phyloP scores from a whole-genome alignment of 345 rosid genomes.

The Psidium guajava region DNA sequence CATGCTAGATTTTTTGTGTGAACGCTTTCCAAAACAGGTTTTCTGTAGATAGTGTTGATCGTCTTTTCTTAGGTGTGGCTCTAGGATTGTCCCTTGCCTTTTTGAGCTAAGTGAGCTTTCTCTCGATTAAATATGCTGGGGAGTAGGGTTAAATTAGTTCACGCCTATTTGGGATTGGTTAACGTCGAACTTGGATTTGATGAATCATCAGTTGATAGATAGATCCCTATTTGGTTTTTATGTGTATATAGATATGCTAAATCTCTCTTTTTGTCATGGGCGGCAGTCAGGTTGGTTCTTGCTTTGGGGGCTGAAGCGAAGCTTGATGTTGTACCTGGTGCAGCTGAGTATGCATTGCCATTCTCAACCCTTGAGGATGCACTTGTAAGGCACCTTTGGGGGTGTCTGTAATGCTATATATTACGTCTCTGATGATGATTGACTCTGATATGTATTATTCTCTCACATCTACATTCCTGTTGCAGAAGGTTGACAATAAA shows the following conservation, averaged over 20 bases:
- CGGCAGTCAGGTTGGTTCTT: conserved; percentile 99
- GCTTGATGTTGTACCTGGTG: conserved; percentile 81
- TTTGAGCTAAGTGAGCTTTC: not conserved
- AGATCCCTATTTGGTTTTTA: not conserved
- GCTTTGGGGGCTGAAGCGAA: conserved; percentile 93
- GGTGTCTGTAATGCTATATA: not conserved
- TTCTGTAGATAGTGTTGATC: not conserved
- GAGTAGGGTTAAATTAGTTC: not conserved
- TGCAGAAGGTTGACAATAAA: conserved; percentile 64
- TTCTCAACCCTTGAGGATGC: conserved; percentile 87
- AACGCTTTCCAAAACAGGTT: not conserved
- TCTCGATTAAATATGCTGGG: not conserved
- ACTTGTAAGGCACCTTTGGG: conserved; percentile 32
- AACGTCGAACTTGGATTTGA: not conserved
- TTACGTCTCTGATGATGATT: not conserved
- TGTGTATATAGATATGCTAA: not conserved
- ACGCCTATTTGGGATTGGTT: not conserved
- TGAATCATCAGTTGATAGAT: not conserved
- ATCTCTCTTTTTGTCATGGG: conserved; percentile 34
- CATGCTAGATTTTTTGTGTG: not conserved
- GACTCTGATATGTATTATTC: not conserved
- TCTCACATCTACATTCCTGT: not conserved
- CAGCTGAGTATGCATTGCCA: conserved; percentile 78
- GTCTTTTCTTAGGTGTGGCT: not conserved
- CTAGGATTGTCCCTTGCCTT: not conserved